Evolutionary conservation across 2,329 filamentous ascomycete species (phyloP), one percentile per base, ranked within the genome.

Genomic region (Alternaria consortialis): DNA sequence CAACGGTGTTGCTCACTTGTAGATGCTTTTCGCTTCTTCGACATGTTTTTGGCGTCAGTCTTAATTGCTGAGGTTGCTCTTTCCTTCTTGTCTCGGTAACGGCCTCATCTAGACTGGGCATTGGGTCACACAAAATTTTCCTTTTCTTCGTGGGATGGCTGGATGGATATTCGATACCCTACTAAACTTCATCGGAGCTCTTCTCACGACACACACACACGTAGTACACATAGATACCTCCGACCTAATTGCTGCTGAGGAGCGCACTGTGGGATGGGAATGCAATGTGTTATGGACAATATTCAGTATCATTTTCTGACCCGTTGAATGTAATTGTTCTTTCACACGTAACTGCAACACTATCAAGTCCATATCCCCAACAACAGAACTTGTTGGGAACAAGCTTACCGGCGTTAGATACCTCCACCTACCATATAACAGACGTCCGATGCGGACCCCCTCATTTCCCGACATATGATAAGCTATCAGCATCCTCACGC

Each of bases 1-100:
- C 31, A 75, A 73, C 50, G 72, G 74, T 56, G 65, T 70, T 53
- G 67, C 76, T 42, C 74, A 76, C 56, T 69, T 78, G 65, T 78
- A 76, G 66, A 25, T 20, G 8, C 62, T 54, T 44, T 61, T 62
- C 54, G 23, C 6, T 57, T 55, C 40, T 58, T 55, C n/a, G 12
- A 61, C 32, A 56, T 42, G 42, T 57, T 58, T 32, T 50, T n/a
- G 59, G 63, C 64, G 60, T 63, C 39, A 34, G 47, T 27, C 50
- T 58, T 48, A 53, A 39, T 50, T 31, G 20, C 46, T 56, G 17
- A 34, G 13, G 32, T 31, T 34, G 36, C 31, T 17, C 7, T 42
- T 43, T 40, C 17, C 48, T 58, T 64, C 54, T 46, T 48, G 57
- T 69, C 59, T 48, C 56, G 62, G 47, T 63, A 57, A 60, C 34